phyloP scores from a whole-genome alignment of 1,284 basidiomycete species.

The Cystobasidiaceae sp. region DNA sequence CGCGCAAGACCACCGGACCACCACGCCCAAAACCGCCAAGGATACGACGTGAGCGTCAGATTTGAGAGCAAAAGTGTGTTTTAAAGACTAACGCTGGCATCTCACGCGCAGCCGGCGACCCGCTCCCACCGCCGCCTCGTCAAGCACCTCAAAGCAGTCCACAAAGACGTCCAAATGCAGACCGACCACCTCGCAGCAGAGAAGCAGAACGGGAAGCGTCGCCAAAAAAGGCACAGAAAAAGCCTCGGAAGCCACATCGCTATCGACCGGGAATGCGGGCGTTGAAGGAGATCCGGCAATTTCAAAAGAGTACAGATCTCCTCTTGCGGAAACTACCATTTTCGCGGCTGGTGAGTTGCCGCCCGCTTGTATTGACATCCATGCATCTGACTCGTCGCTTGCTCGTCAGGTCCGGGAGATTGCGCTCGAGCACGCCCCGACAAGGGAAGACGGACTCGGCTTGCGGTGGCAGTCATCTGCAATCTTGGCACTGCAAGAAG shows the following conservation, averaged over 20 bases:
- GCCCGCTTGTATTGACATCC: too few species aligned
- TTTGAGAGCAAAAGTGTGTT: slow-evolving; percentile 53
- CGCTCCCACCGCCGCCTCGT: slow-evolving; percentile 45
- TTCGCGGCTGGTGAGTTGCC: slow-evolving; percentile 78
- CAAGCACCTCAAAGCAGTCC: slow-evolving; percentile 25
- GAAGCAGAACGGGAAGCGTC: neutral
- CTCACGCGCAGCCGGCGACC: slow-evolving; percentile 44
- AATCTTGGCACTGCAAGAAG: slow-evolving; percentile 84
- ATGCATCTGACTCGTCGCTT: neutral
- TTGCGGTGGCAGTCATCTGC: slow-evolving; percentile 89
- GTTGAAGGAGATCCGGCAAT: slow-evolving; percentile 82
- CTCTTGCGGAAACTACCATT: slow-evolving; percentile 83
- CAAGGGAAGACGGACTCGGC: slow-evolving; percentile 51
- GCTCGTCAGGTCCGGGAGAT: slow-evolving; percentile 79
- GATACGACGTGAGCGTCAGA: slow-evolving; percentile 14
- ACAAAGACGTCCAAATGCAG: neutral
- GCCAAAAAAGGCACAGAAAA: slow-evolving; percentile 2
- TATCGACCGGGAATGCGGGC: slow-evolving; percentile 84
- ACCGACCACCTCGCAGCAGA: neutral
- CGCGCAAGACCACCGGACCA: slow-evolving; percentile 18
- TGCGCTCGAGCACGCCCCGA: slow-evolving; percentile 57
- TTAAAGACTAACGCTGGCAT: slow-evolving; percentile 57
- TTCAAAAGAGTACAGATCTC: slow-evolving; percentile 87
- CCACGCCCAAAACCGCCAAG: neutral
- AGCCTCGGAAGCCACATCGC: slow-evolving; percentile 52